Base-by-base conservation (phyloP, 495 filamentous ascomycete species). In the Penicillium paxilli region DNA sequence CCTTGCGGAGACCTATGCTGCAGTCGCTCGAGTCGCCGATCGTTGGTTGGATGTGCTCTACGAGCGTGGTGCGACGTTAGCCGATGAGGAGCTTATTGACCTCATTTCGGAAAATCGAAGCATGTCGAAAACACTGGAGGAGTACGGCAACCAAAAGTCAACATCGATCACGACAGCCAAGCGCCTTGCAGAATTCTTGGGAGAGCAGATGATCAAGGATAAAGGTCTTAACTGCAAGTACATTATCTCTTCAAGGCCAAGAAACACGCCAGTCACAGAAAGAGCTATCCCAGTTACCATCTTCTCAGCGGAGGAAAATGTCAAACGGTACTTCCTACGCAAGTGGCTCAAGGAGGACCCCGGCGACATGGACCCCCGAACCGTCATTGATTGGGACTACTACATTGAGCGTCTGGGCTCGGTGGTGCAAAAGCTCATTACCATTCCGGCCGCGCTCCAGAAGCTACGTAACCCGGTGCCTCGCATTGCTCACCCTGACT, bases 171-270 rank as follows among this genome's bases (percentile, higher is more conserved):
- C 94, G 1, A 99, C 94, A 0, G 94, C 94, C n/a, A 92, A 87
- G 62, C 90, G 94, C 42, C 72, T 99, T 16, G 94, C 94, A 23
- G 95, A 98, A 62, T 99, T 99, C 66, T 69, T 99, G 44, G 94
- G 94, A 12, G 92, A 96, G 68, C 92, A 96, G 64, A 99, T 99
- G 94, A 83, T 96, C 58, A 99, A 99, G 62, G 94, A 99, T 69
- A 98, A 97, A 69, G 94, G 94, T 14, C 72, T 99, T 59, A 98
- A 98, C 71, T 99, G 94, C 85, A 98, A 98, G 70, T 99, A 96
- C 70, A 96, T 99, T 70, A 97, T 99, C 58, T 95, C 92, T 35
- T 81, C 91, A 7, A 85, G 80, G 57, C 94, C 94, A 20, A 88
- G 85, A 62, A 87, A 87, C 64, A 91, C 94, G 0, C 92, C 94